Conservation (phyloP, 176 grass and related monocot species). For the Oryza australiensis region DNA sequence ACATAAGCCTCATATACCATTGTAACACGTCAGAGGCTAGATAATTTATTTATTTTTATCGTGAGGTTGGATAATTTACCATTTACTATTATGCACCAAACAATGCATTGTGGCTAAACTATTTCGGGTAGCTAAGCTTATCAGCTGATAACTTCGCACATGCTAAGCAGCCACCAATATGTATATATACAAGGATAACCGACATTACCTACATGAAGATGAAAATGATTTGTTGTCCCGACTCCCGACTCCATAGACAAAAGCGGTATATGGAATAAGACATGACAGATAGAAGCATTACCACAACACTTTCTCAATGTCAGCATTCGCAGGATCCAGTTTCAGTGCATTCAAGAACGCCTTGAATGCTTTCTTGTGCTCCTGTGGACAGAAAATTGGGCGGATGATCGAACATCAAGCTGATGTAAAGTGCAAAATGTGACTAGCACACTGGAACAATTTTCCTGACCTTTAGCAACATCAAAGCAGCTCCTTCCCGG, state of each 20-base stretch:
- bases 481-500: constrained; percentile 26
- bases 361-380: background rate
- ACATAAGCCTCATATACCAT: background rate
- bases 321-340: background rate
- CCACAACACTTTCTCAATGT: background rate
- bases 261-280: background rate
- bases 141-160: too few species aligned
- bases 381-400: background rate
- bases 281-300: background rate
- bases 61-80: background rate
- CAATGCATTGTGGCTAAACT: background rate
- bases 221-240: background rate
- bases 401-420: background rate
- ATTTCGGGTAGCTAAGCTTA: background rate
- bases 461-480: constrained; percentile 29
- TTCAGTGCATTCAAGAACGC: background rate
- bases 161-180: background rate
- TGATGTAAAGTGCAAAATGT: background rate
- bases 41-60: background rate
- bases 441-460: background rate
- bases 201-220: background rate
- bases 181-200: too few species aligned
- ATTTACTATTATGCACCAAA: background rate
- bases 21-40: background rate
- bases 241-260: background rate